Evolutionary conservation across 2,329 filamentous ascomycete species (phyloP), one percentile per base, ranked within the genome.

Genomic region (Teratosphaeria viscida): DNA sequence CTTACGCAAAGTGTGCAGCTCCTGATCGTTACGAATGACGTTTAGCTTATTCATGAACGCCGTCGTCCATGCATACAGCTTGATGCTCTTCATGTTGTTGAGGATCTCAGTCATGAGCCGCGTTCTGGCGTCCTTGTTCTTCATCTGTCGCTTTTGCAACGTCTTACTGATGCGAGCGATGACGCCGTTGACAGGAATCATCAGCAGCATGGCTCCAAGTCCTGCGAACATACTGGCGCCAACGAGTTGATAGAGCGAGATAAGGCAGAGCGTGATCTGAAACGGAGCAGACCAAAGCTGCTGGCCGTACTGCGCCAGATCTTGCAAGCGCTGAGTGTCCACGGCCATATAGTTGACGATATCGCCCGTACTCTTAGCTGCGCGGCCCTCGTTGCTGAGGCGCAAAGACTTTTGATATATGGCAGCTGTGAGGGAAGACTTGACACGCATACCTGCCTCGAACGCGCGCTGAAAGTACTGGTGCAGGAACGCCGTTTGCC

Each of bases 331-430:
- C 75, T 99, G 94, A 14, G 92, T 92, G 72, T 99, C 94, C 10
- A 99, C 92, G 54, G 95, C 94, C 92, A 99, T 99, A 76, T 96
- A 94, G 72, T 99, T 99, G 72, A 99, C 94, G 70, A 99, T 97
- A 70, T 99, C 95, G 60, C 94, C 94, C 0, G 94, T 99, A 0
- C 90, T 89, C 76, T 97, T 96, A 53, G 85, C 77, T 2, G 91
- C 83, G 58, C 92, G 85, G 8, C 94, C 94, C 75, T 99, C 94
- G 68, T 95, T 97, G 5, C 92, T 97, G 19, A 99, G 80, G 64
- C 85, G 87, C 63, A 97, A 81, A 0, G 92, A 88, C 76, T 99
- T 99, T 61, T 86, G 83, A 74, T 99, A 99, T 64, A 99, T 97
- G 60, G 91, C 84, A 1, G 92, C 88, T 6, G 90, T 92, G 63